Evolutionary conservation across 2,329 filamentous ascomycete genomes (phyloP), one percentile per base, ranked within the genome.

Genomic region (Parasarocladium wereldwijsianum): DNA sequence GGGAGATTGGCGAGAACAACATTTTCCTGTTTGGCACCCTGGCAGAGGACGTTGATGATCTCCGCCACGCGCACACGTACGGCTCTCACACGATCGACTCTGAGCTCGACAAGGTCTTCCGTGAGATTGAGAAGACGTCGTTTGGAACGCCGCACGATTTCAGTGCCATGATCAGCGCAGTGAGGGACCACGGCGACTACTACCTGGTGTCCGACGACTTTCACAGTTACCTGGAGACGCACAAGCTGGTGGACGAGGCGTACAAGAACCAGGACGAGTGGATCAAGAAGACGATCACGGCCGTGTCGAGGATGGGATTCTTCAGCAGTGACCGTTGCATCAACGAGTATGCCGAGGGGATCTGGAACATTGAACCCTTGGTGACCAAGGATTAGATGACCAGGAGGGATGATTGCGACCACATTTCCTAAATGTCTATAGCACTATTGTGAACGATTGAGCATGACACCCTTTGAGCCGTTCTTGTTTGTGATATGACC

Each of bases 1-100:
- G 90, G 35, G 90, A 98, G 57, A 82, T 96, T 47, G 83, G 86
- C 45, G 85, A 96, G 49, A 76, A 84, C 50, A 96, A 96, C 59
- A 94, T 98, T 52, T 98, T 98, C 74, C 71, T 98, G 43, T 96
- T 98, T 50, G 90, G 90, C 36, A 93, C 87, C 51, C 70, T 98
- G 13, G 76, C 90, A 33, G 90, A 98, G 54, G 85, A 96, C 43
- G 90, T 98, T 23, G 90, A 96, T 45, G 87, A 96, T 41, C 75
- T 98, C 32, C 86, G 90, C 28, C 85, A 96, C 56, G 64, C 68
- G 13, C 87, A 96, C 61, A 78, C 76, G 40, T 96, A 93, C 56
- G 77, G 80, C 38, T 61, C 72, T 23, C 82, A 92, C 60, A 57
- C 68, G 20, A 62, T 96, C 34, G 85, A 96, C 51, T 57, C 76